Evolutionary conservation across 169 alveolate genomes (phyloP), one percentile per base, ranked within the genome.

Genomic region (Plasmodium gaboni): DNA sequence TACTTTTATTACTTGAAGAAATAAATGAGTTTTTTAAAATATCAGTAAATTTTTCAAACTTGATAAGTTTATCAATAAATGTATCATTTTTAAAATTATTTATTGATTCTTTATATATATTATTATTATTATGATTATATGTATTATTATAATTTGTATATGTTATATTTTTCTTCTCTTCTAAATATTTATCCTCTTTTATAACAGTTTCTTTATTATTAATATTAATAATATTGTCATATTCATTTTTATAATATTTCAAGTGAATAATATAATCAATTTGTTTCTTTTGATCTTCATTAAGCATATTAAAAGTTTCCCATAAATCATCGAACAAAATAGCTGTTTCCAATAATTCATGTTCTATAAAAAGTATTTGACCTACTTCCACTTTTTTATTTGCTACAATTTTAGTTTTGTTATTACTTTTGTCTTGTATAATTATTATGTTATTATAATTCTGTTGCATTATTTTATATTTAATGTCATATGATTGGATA

Each of bases 11-110:
- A 26, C 44, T 72, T 19, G 86, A 69, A 13, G 88, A 67, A 71
- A 90, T 80, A 86, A 78, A 83, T 3, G 88, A 70, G 53, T 72
- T 87, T 48, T 83, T 90, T n/a, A 80, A 22, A 17, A 90, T 61
- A 70, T 63, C 73, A 32, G 91, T 90, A 28, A 90, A 74, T 13
- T 42, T 57, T 64, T 90, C 92, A 50, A 76, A 80, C 51, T 90
- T 60, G 5, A 72, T 88, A 15, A 78, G 48, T 7, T 73, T 76
- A 65, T 71, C 5, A 32, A 87, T 61, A 65, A 65, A 60, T 46
- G 13, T 57, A 15, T 72, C 87, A 28, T 55, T 61, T 44, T 13
- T 38, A 12, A 9, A 19, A 22, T 86, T 15, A 42, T 61, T 55
- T 17, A n/a, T 65, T 64, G 59, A 46, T 32, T 12, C 17, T 10